Evolutionary conservation across 2,329 filamentous ascomycete genomes (phyloP), one percentile per base, ranked within the genome.

Genomic region (Aotearoamyces nothofagi): DNA sequence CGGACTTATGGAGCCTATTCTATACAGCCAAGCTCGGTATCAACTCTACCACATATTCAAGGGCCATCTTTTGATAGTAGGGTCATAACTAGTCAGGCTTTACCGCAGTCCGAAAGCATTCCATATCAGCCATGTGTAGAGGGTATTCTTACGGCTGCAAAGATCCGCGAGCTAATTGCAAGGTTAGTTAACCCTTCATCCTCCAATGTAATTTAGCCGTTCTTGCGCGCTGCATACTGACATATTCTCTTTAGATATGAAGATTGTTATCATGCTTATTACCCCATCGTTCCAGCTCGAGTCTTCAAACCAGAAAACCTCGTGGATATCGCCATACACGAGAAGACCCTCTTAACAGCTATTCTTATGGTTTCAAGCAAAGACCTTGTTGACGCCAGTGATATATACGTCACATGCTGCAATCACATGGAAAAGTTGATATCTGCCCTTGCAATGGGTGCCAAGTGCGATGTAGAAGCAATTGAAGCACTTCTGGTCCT

Each of bases 331-430:
- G 65, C 69, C 5, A 55, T 58, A 4, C 65, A 65, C 16, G 74
- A 79, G 40, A 68, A 64, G 16, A 68, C 78, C 41, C 57, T 80
- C 0, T 54, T 79, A 5, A 79, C 75, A 0, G 74, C 75, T 0
- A 68, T 80, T 3, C 55, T 80, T 6, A 72, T 73, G 2, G 73
- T 80, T 27, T 67, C 73, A 4, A 75, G 74, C 11, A 74, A 78
- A 47, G 74, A 80, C 42, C 54, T 78, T n/a, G 60, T 66, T 1
- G 62, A 74, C 5, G 67, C 72, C 39, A 62, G 66, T 1, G 57
- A 66, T 28, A 63, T 75, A 2, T 73, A 77, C 38, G 67, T 68
- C 32, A 62, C 64, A 17, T 78, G 73, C 43, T 69, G 72, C 7
- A 62, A 66, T 26, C 66, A 79, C 39, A 80, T 79, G 72, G 72